Evolutionary conservation across 306 rosid species (phyloP), one percentile per base, ranked within the genome.

Genomic region (Styphnolobium japonicum): DNA sequence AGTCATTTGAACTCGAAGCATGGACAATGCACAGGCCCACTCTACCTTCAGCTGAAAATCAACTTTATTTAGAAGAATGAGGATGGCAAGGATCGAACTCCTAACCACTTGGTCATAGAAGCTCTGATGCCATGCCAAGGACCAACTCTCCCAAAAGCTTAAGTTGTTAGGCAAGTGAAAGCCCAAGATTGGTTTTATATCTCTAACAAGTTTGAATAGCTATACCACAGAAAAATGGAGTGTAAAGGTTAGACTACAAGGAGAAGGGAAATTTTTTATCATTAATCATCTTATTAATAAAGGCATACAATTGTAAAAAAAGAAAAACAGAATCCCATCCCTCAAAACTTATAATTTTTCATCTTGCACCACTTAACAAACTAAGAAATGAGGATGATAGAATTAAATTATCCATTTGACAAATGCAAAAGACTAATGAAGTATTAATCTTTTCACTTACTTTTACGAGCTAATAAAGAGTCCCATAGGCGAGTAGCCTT

Each of bases 401-500:
- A 76, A 78, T 65, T 19, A 60, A 10, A 68, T 29, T 37, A 48
- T 56, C 36, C 19, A 71, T 81, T 56, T 39, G 57, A 75, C 39
- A 75, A 60, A 25, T 49, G 46, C 52, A n/a, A 66, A 66, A 55
- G 67, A 45, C 19, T 25, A 19, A 45, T 49, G 36, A 63, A 55
- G 64, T 2, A 58, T 45, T 68, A 48, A 22, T 49, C 36, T 55
- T n/a, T 73, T 64, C 42, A 78, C 97, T 96, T 83, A 96, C 99
- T 90, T 90, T 91, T 96, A 53, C 94, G 96, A 49, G 99, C 92
- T 85, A 96, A 89, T 83, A 96, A 90, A 34, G 99, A 96, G 73
- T 96, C 99, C 99, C 99, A 96, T 77, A 96, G 67, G 34, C 98
- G 97, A 71, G 97, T 96, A 84, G 99, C 99, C 85, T 96, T 96